Percentiles rank a stretch among this genome's conserved stretches.
phyloP scores from a whole-genome alignment of 139 green algal species.

The Coelastrella sp. region DNA sequence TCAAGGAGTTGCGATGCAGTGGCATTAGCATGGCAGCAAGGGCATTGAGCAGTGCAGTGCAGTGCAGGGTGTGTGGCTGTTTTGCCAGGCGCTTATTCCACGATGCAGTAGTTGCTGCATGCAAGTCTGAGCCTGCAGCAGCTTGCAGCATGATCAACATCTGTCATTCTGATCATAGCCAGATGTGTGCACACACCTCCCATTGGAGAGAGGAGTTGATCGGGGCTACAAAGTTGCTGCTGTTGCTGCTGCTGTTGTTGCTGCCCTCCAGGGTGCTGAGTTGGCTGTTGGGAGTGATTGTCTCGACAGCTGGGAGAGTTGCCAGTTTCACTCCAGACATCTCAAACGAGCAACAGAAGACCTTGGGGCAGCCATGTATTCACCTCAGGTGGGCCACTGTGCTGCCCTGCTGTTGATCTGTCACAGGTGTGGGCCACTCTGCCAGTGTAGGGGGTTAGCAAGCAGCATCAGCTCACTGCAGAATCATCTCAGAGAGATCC shows the following conservation, averaged over 20 bases:
- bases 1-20: too few relatives aligned
- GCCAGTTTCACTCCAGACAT: constrained; percentile 33
- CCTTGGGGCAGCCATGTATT: constrained; percentile 49
- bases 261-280: neutral
- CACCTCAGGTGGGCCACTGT: constrained; percentile 35
- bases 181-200: neutral
- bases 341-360: constrained; percentile 36
- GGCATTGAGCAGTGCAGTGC: too few relatives aligned
- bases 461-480: too few relatives aligned
- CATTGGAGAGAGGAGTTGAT: too few relatives aligned
- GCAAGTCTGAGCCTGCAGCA: neutral
- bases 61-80: too few relatives aligned
- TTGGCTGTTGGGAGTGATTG: neutral
- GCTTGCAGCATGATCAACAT: neutral
- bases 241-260: neutral
- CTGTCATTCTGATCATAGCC: neutral
- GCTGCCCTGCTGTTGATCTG: neutral
- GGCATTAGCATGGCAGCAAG: too few relatives aligned
- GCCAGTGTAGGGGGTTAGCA: too few relatives aligned
- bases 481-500: too few relatives aligned
- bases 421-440: neutral
- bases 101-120: neutral
- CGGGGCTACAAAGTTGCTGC: neutral
- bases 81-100: too few relatives aligned
- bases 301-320: constrained; percentile 48